Percentiles rank a stretch among this genome's conserved stretches.
Conservation (phyloP, 129 eudicot species). For the Flaveria ramosissima region DNA sequence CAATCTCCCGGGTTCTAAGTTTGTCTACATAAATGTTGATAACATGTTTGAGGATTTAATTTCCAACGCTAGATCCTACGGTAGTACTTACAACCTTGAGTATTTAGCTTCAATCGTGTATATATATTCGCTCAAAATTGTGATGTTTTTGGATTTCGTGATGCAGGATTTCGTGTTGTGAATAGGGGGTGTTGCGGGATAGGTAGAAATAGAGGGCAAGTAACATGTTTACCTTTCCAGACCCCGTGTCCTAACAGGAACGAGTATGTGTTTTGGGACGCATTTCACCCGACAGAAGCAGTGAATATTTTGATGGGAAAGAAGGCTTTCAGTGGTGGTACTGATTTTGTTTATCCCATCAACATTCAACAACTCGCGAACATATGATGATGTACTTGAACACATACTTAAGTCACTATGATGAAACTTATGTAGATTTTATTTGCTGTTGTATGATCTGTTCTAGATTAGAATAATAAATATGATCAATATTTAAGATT, state of each 20-base stretch:
- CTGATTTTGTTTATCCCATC: slow-evolving; percentile 57
- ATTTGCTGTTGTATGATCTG: slow-evolving; percentile 27
- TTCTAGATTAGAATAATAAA: slow-evolving; percentile 13
- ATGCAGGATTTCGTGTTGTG: slow-evolving; percentile 66
- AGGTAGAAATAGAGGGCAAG: slow-evolving; percentile 81
- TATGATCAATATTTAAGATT: not conserved
- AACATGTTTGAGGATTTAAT: slow-evolving; percentile 84
- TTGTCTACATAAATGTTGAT: slow-evolving; percentile 59
- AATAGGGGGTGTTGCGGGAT: slow-evolving; percentile 85
- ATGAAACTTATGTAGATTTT: slow-evolving; percentile 5
- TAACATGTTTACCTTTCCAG: slow-evolving; percentile 91
- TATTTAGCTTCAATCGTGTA: not conserved
- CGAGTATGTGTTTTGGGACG: slow-evolving; percentile 88
- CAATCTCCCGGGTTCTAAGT: slow-evolving; percentile 71
- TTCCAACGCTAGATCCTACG: slow-evolving; percentile 56
- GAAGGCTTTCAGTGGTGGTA: slow-evolving; percentile 63
- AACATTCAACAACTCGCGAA: slow-evolving; percentile 78
- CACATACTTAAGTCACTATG: slow-evolving; percentile 1
- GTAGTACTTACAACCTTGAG: slow-evolving; percentile 26
- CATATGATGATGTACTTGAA: slow-evolving; percentile 32
- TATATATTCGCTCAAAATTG: not conserved
- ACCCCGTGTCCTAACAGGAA: slow-evolving; percentile 72
- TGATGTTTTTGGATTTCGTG: not conserved
- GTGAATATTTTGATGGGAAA: slow-evolving; percentile 71
- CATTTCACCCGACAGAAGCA: slow-evolving; percentile 88